Conservation (phyloP, 345 rosid species). For the Eucalyptus coolabah region DNA sequence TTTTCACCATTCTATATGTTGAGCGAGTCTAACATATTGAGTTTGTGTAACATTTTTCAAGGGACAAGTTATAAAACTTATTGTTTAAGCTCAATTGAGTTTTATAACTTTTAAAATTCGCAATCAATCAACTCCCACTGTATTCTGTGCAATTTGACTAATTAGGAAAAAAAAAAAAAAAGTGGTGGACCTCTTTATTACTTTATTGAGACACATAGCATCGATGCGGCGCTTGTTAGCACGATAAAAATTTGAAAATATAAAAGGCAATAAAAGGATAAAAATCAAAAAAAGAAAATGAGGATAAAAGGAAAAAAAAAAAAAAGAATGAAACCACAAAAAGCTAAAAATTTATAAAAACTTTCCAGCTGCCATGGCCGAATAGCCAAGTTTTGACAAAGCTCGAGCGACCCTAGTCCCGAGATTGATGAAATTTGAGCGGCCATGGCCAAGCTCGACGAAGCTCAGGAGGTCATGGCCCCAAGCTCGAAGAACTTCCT, state of each 20-base stretch:
- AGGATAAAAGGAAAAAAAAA: no score
- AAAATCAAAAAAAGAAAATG: no score
- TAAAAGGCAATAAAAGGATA: no score
- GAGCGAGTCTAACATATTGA: no score
- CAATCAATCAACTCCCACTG: background rate
- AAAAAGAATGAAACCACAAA: background rate
- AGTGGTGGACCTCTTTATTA: background rate
- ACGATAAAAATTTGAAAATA: background rate
- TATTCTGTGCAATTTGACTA: background rate
- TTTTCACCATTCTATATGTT: no score
- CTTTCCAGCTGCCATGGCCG: background rate
- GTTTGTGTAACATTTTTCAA: no score
- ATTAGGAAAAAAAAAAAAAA: background rate
- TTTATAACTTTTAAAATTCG: no score
- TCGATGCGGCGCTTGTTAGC: background rate
- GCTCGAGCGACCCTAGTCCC: background rate
- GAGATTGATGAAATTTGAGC: background rate
- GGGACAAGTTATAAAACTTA: no score
- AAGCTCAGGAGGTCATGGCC: background rate
- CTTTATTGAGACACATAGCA: background rate
- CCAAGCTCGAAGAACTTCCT: background rate
- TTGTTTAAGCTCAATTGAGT: no score
- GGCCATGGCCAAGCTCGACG: background rate
- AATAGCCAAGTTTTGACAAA: background rate
- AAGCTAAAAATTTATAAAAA: no score